Conservation (phyloP, 441 rosid species). For the Erodium texanum region DNA sequence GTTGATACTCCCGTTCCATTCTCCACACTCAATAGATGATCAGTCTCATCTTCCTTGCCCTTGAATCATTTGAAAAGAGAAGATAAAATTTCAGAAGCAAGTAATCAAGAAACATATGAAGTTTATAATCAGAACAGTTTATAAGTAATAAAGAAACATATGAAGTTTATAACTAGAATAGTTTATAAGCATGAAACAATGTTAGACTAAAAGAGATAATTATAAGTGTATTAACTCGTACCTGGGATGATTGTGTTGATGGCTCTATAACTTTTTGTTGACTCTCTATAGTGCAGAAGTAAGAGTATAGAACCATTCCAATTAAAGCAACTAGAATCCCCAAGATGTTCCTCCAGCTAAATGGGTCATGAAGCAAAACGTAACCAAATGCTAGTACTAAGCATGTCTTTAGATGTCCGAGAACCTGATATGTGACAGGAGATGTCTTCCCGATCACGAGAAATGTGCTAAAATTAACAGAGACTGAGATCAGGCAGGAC, state of each 20-base stretch:
- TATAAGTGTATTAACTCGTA: slow-evolving; percentile 6
- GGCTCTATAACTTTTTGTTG: slow-evolving; percentile 60
- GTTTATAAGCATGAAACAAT: no score
- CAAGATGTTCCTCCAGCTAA: slow-evolving; percentile 64
- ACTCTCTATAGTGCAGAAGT: slow-evolving; percentile 67
- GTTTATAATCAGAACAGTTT: no score
- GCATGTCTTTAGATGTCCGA: slow-evolving; percentile 94
- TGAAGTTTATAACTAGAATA: no score
- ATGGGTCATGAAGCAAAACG: slow-evolving; percentile 79
- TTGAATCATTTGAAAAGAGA: slow-evolving; percentile 16
- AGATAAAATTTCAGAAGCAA: slow-evolving; percentile 3
- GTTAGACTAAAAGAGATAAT: neutral
- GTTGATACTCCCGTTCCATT: slow-evolving; percentile 55
- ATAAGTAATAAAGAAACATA: no score
- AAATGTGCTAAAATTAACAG: slow-evolving; percentile 95
- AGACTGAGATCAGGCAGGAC: slow-evolving; percentile 80
- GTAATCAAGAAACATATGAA: neutral
- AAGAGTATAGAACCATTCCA: slow-evolving; percentile 89
- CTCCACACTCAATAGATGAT: slow-evolving; percentile 71
- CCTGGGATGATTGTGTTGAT: slow-evolving; percentile 44
- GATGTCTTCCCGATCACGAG: slow-evolving; percentile 96
- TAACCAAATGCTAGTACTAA: slow-evolving; percentile 83
- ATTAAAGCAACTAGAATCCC: slow-evolving; percentile 81
- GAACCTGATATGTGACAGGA: slow-evolving; percentile 94
- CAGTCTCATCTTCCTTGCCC: slow-evolving; percentile 77